phyloP scores from a whole-genome alignment of 345 rosid genomes.

The Citrus sinensis region DNA sequence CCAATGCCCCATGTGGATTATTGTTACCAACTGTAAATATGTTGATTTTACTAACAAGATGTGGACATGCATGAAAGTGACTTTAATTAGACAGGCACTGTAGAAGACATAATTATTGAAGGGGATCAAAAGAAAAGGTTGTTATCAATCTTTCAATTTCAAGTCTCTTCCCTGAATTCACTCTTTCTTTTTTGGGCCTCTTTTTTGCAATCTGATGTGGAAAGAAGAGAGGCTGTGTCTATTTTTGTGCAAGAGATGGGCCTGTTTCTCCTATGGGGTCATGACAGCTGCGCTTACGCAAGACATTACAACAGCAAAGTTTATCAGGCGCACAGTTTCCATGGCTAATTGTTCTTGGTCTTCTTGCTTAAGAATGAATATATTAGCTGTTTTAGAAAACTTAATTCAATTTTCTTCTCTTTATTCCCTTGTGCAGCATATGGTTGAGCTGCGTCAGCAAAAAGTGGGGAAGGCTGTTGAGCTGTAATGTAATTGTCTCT shows the following conservation, averaged over 20 bases:
- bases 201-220: constrained; percentile 46
- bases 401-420: constrained; percentile 1
- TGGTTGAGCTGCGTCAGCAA: constrained; percentile 23
- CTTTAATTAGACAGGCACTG: constrained; percentile 27
- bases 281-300: constrained; percentile 40
- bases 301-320: constrained; percentile 23
- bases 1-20: constrained; percentile 36
- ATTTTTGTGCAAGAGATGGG: constrained; percentile 25
- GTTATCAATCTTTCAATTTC: constrained; percentile 29
- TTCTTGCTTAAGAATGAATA: constrained; percentile 16
- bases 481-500: constrained; percentile 4
- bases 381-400: constrained; percentile 18
- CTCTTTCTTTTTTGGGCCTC: constrained; percentile 36
- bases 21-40: constrained; percentile 29
- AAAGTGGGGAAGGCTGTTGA: constrained; percentile 14
- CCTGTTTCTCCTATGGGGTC: constrained; percentile 44
- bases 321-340: constrained; percentile 18
- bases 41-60: constrained; percentile 20
- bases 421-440: neutral
- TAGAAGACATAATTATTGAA: constrained; percentile 52
- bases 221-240: constrained; percentile 32
- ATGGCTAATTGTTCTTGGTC: constrained; percentile 20
- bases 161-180: constrained; percentile 40
- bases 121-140: constrained; percentile 32
- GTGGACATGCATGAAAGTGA: constrained; percentile 38